Conservation (phyloP, 306 rosid genomes). For the Lathyrus aphaca region DNA sequence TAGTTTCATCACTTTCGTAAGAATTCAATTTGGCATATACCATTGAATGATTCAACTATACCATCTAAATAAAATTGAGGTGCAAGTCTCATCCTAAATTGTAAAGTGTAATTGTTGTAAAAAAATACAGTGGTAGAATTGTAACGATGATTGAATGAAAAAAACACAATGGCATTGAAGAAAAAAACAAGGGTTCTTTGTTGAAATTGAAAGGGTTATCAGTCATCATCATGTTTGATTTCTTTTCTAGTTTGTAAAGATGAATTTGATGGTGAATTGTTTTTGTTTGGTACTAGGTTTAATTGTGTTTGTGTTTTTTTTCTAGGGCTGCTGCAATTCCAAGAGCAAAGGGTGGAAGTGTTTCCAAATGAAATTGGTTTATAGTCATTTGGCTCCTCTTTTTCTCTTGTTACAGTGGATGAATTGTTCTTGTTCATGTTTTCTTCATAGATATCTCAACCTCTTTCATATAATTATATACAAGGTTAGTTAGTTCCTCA, state of each 20-base stretch:
- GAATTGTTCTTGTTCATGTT: conserved; percentile 79
- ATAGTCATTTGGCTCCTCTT: conserved; percentile 79
- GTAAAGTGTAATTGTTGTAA: no score
- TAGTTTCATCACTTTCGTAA: no score
- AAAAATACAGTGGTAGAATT: no score
- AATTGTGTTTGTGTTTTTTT: background rate
- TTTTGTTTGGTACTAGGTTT: conserved; percentile 12
- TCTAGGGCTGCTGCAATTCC: conserved; percentile 88
- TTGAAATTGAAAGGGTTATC: background rate
- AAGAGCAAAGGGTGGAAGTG: conserved; percentile 70
- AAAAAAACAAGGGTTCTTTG: background rate
- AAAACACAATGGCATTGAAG: no score
- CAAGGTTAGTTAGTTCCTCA: conserved; percentile 58
- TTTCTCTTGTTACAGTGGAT: conserved; percentile 79
- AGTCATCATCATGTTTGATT: background rate
- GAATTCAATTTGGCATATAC: no score
- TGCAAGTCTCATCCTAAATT: no score
- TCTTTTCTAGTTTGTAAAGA: background rate
- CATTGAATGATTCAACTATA: no score
- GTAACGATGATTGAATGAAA: no score
- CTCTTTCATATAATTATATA: conserved; percentile 78
- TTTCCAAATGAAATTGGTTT: conserved; percentile 84
- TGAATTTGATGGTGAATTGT: conserved; percentile 21
- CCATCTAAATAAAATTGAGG: no score
- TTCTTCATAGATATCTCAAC: conserved; percentile 70